Percentiles rank a stretch among this genome's conserved stretches.
Evolutionary conservation across 1,284 basidiomycete species (phyloP).

Genomic region (Xerocomus cyaneibrunnescens): DNA sequence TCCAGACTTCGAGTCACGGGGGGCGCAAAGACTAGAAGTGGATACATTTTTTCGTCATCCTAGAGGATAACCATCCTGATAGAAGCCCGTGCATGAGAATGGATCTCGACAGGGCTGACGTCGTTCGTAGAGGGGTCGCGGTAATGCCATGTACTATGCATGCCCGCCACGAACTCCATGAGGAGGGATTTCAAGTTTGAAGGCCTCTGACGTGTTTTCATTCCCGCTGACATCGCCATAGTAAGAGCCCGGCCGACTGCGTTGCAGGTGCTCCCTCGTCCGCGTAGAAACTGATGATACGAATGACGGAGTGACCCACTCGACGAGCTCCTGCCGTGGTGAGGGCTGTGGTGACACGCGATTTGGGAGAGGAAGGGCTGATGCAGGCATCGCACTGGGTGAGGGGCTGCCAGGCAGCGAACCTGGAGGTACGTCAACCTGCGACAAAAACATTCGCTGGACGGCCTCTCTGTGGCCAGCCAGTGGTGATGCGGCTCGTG

Average conservation of each 20-base stretch:
- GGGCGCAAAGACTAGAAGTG: conserved; percentile 10
- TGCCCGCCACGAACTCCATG: conserved; percentile 10
- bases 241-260: conserved; percentile 25
- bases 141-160: conserved; percentile 5
- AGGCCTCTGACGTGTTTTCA: conserved; percentile 21
- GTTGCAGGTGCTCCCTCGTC: conserved; percentile 14
- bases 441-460: conserved; percentile 24
- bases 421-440: conserved; percentile 16
- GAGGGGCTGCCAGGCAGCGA: conserved; percentile 20
- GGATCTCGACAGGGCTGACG: conserved; percentile 8
- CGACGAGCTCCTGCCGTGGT: conserved; percentile 28
- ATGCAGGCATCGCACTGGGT: conserved; percentile 9
- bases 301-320: conserved; percentile 24
- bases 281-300: conserved; percentile 19
- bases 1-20: conserved; percentile 10
- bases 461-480: conserved; percentile 21
- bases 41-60: conserved; percentile 9
- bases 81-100: conserved; percentile 9
- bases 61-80: background rate
- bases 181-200: conserved; percentile 6
- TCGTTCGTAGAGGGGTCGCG: conserved; percentile 8
- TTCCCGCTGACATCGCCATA: conserved; percentile 33
- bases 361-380: conserved; percentile 17
- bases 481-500: conserved; percentile 24
- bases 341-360: conserved; percentile 35